Base-by-base conservation (phyloP, 2,329 filamentous ascomycete genomes). In the Xylariales sp. region DNA sequence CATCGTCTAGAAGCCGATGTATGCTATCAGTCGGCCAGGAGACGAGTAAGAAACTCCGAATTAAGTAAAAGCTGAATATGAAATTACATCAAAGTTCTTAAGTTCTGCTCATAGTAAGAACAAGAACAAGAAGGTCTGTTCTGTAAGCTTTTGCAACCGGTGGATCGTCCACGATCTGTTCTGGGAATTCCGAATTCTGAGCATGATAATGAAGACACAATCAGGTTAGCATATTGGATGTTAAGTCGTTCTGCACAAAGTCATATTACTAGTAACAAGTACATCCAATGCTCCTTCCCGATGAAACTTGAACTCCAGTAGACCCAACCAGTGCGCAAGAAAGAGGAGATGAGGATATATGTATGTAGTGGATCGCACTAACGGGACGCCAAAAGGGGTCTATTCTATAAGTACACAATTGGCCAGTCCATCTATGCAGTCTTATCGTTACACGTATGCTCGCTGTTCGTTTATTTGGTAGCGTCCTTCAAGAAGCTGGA, bases 401-500 rank as follows among this genome's bases (percentile, higher is more conserved):
- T 59, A 54, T 48, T 59, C 56, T 61, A 60, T 56, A 51, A 52
- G 40, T 60, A 61, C 57, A 59, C 48, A 53, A 48, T 51, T 52
- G 51, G 55, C 51, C 52, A 48, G 42, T 52, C 53, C 51, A 51
- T 61, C 57, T 60, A 61, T 59, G 53, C 55, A 54, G 49, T 53
- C 46, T 44, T 60, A 59, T 55, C 58, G 53, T 60, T 61, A 61
- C 58, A 61, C 54, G 58, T 60, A 27, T 53, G 45, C 49, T 36
- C 45, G 40, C 40, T 27, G 40, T 49, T 53, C 62, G 60, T 75
- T 72, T 87, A 88, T 71, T 74, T 72, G 60, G 82, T 87, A 59
- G 79, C 66, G 51, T 86, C 74, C 68, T 78, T 75, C 64, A 88
- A 77, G 80, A 70, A 86, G 62, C 78, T 81, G 53, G 49, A n/a